Evolutionary conservation across 1,284 basidiomycete genomes (phyloP).

Genomic region (Moniliophthora roreri): DNA sequence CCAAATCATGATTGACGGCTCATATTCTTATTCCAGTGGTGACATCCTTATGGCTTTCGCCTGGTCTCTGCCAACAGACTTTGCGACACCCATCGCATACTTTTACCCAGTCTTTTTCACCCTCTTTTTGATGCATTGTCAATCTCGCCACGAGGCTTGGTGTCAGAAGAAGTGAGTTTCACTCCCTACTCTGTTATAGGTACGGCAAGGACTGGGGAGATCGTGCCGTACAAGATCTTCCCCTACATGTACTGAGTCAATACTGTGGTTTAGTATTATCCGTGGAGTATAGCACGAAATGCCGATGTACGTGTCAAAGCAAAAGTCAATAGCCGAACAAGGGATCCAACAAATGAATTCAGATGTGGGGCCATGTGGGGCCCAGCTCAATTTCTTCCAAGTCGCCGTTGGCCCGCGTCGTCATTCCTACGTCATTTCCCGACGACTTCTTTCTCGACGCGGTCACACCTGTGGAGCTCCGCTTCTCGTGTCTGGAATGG

Average conservation of each 20-base stretch:
- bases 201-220: conserved; percentile 77
- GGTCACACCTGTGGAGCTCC: no score
- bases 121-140: conserved; percentile 88
- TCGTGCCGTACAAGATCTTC: conserved; percentile 87
- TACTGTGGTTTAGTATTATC: no score
- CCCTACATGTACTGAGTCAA: conserved; percentile 84
- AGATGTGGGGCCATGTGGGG: no score
- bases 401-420: no score
- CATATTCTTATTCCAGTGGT: conserved; percentile 46
- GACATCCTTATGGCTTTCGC: conserved; percentile 86
- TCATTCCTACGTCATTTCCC: no score
- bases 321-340: no score
- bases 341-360: no score
- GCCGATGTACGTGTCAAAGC: no score
- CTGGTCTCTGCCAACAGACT: conserved; percentile 94
- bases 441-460: no score
- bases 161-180: conserved; percentile 79
- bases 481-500: no score
- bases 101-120: conserved; percentile 92
- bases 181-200: conserved; percentile 21
- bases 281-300: no score
- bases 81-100: conserved; percentile 91
- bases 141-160: conserved; percentile 88
- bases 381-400: no score
- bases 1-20: not conserved